These are phyloP conservation scores for Mangifera indica DNA, from an alignment of 345 rosid genomes.

Conservation along the genomic window DNA sequence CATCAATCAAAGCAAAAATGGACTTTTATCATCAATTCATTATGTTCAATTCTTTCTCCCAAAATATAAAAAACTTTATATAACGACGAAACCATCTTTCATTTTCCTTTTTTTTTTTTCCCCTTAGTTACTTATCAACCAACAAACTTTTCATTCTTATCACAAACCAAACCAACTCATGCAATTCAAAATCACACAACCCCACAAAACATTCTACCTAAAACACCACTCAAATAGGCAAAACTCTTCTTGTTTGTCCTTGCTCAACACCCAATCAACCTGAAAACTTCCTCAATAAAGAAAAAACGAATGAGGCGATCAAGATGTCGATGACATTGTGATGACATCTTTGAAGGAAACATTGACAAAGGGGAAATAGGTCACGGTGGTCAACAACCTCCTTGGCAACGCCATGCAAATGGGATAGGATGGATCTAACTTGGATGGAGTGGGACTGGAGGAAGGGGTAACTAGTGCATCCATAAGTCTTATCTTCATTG, in stretches of 20 bases:
- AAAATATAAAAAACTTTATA: too few species aligned
- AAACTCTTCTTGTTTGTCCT: conserved; percentile 37
- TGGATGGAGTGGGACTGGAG: conserved; percentile 56
- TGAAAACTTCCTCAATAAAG: conserved; percentile 27
- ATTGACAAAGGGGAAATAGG: conserved; percentile 75
- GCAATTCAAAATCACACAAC: not conserved
- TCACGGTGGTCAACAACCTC: conserved; percentile 83
- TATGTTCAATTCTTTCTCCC: not conserved
- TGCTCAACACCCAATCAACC: conserved; percentile 20
- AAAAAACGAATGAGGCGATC: conserved; percentile 51
- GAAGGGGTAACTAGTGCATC: conserved; percentile 46
- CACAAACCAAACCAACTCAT: not conserved
- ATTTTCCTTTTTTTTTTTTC: conserved; percentile 9
- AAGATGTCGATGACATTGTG: conserved; percentile 71
- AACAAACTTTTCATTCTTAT: not conserved
- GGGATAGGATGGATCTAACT: conserved; percentile 71
- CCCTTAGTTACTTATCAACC: conserved; percentile 14
- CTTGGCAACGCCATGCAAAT: conserved; percentile 82
- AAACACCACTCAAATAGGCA: conserved; percentile 46
- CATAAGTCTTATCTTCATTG: too few species aligned
- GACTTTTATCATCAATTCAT: not conserved
- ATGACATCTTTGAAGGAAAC: conserved; percentile 79
- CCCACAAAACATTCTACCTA: not conserved
- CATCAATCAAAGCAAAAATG: conserved; percentile 5
- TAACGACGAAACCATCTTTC: not conserved